phyloP scores from a whole-genome alignment of 768 basidiomycete genomes.

The Leccinum pellstonianum region DNA sequence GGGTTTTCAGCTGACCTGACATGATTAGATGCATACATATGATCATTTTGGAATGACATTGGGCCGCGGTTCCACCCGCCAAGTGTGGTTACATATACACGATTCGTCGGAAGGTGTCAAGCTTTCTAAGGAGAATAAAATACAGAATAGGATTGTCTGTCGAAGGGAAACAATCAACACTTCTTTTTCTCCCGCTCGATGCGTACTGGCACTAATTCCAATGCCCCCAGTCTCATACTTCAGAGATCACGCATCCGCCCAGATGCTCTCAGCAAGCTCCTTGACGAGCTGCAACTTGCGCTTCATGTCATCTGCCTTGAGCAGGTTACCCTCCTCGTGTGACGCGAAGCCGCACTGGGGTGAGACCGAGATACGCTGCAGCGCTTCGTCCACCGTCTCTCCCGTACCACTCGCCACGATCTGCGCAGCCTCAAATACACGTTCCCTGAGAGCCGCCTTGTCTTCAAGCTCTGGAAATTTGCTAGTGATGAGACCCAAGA shows the following conservation, averaged over 20 bases:
- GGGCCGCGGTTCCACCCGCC: neutral
- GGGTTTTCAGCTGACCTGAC: neutral
- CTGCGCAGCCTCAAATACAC: constrained; percentile 44
- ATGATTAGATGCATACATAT: neutral
- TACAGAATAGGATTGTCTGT: neutral
- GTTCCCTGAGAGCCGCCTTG: constrained; percentile 36
- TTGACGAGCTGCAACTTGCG: constrained; percentile 31
- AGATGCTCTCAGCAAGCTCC: constrained; percentile 38
- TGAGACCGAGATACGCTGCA: constrained; percentile 41
- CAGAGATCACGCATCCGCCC: constrained; percentile 25
- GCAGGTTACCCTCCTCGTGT: constrained; percentile 44
- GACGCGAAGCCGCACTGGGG: constrained; percentile 54
- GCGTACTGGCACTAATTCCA: neutral
- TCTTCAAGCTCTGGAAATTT: constrained; percentile 46
- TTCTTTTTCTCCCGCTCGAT: too few relatives aligned
- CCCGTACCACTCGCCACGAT: constrained; percentile 40
- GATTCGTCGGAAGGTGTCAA: neutral
- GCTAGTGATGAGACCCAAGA: constrained; percentile 45
- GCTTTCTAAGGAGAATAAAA: neutral
- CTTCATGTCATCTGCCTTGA: constrained; percentile 37
- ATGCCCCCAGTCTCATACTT: neutral
- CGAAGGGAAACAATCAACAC: neutral
- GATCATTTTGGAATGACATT: neutral
- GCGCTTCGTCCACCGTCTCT: constrained; percentile 39
- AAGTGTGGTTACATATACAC: neutral